Evolutionary conservation across 1,139 yeast genomes (phyloP), one percentile per base, ranked within the genome.

Genomic region (Wickerhamiella pararugosa): DNA sequence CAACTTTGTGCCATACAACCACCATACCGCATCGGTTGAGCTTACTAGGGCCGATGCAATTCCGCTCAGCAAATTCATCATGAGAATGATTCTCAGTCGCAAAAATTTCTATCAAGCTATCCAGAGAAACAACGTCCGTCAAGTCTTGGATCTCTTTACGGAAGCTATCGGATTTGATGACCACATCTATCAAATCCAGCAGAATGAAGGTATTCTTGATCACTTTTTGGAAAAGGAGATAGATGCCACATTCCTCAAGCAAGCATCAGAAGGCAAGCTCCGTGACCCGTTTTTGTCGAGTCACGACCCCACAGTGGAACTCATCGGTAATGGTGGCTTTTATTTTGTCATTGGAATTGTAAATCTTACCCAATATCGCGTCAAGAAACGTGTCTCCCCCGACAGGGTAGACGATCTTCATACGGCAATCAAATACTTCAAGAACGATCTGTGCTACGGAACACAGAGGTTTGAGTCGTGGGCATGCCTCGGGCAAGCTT

Each of bases 401-500:
- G 43, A 34, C 10, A 67, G 92, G 46, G 76, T 80, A 0, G 81
- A 83, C 5, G 97, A 87, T 53, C 62, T 87, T 30, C 92, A 81
- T 44, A 71, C 73, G 36, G 84, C 92, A 1, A 71, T 82, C 15
- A 69, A 70, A 44, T 70, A 79, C 54, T 67, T 86, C 45, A 70
- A 68, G 42, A 65, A 67, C 45, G 98, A 90, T 56, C 60, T 92
- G 28, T 57, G 75, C 2, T 76, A 76, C 55, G 76, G 79, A 3
- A 70, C 80, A 2, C 64, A 70, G 40, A 65, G 96, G 27, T 69
- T 79, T 40, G 98, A 90, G 58, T 75, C 84, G 10, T 92, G 99
- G 99, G 65, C 75, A 39, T 67, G 84, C 1, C 60, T 90, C 15
- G 95, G 93, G 0, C 90, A 79, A 56, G 78, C 92, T 0, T 86